A percentile compares a stretch with the other conserved stretches of the same genome.
These are phyloP conservation scores for Paraconiothyrium brasiliense DNA, from an alignment of 2,329 filamentous ascomycete genomes.

Conservation along the genomic window DNA sequence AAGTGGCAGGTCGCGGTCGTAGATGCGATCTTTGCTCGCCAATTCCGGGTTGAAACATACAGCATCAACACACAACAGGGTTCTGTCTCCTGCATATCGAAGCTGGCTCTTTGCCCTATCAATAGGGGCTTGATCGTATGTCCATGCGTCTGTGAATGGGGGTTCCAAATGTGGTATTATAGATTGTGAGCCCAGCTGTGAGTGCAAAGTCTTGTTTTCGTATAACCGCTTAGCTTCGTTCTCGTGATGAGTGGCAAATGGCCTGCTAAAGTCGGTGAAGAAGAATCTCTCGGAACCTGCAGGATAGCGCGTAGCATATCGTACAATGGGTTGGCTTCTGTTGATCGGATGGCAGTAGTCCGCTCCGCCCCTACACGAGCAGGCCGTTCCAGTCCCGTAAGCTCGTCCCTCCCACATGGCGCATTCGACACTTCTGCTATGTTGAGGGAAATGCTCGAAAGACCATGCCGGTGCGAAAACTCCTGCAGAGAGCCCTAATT, in stretches of 20 bases:
- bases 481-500: constrained; percentile 49
- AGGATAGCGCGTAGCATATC: constrained; percentile 39
- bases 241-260: constrained; percentile 34
- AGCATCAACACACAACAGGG: constrained; percentile 32
- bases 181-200: constrained; percentile 47
- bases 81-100: constrained; percentile 16
- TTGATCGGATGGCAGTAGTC: constrained; percentile 34
- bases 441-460: constrained; percentile 54
- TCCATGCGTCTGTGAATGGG: neutral
- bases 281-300: constrained; percentile 51
- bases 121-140: neutral
- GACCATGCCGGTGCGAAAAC: constrained; percentile 59
- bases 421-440: constrained; percentile 38
- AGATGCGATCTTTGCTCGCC: neutral
- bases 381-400: constrained; percentile 38
- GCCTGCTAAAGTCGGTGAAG: constrained; percentile 50
- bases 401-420: constrained; percentile 48
- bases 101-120: constrained; percentile 28
- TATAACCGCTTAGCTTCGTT: constrained; percentile 24
- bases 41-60: constrained; percentile 3
- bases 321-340: constrained; percentile 32
- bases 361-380: constrained; percentile 44
- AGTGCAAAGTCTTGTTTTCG: constrained; percentile 28
- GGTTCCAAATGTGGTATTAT: constrained; percentile 34
- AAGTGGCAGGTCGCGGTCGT: constrained; percentile 32